A percentile compares a stretch with the other conserved stretches of the same genome.
phyloP scores from a whole-genome alignment of 306 rosid genomes.

The Mimosa pudica region DNA sequence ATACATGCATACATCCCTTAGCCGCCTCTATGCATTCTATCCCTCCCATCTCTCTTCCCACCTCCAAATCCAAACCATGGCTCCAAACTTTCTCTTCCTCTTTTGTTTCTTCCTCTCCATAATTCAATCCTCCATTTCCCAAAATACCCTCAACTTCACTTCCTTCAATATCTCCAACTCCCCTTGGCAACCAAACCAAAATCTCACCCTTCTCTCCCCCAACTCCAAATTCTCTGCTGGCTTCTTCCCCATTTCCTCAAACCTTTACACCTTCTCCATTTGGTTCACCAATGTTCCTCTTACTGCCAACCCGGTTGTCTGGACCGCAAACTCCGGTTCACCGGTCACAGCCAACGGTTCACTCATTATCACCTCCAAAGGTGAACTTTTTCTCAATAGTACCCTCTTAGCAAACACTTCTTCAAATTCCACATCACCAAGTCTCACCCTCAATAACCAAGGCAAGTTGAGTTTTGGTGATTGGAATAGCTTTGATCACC shows the following conservation, averaged over 20 bases:
- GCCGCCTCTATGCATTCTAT: not conserved
- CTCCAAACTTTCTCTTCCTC: slow-evolving; percentile 26
- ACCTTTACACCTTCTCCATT: slow-evolving; percentile 59
- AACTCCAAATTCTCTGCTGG: slow-evolving; percentile 66
- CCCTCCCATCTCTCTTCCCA: not conserved
- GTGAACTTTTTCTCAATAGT: slow-evolving; percentile 45
- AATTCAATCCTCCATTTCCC: slow-evolving; percentile 45
- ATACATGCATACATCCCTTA: no score
- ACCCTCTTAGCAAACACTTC: not conserved
- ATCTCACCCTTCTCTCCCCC: slow-evolving; percentile 52
- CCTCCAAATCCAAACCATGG: slow-evolving; percentile 26
- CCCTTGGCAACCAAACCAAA: slow-evolving; percentile 57
- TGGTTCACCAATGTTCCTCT: slow-evolving; percentile 47
- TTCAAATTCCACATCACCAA: slow-evolving; percentile 43
- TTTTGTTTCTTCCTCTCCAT: slow-evolving; percentile 29
- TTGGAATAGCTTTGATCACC: slow-evolving; percentile 62
- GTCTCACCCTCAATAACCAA: slow-evolving; percentile 36
- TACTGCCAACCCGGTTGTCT: slow-evolving; percentile 38
- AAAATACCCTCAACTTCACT: slow-evolving; percentile 4
- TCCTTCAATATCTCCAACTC: slow-evolving; percentile 49
- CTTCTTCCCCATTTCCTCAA: slow-evolving; percentile 37
- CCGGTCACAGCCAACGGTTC: slow-evolving; percentile 30
- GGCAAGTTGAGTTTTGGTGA: slow-evolving; percentile 52
- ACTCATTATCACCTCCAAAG: slow-evolving; percentile 45
- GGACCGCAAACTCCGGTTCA: slow-evolving; percentile 37